Evolutionary conservation across 768 basidiomycete genomes (phyloP).

Genomic region (Rubroboletus satanas): DNA sequence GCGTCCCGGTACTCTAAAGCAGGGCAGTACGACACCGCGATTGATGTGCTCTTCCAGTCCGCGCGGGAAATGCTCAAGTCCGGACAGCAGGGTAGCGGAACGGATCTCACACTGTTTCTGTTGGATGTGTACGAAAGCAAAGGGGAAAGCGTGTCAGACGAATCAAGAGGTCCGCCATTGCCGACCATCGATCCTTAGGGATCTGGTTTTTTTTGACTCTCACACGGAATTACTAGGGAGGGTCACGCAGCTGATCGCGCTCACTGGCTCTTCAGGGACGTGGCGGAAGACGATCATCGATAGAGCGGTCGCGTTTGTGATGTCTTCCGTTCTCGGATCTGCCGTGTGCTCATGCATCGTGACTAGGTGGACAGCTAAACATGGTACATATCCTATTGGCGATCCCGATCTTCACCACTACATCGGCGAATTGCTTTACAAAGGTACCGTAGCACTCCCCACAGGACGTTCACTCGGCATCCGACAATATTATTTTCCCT

Average conservation of each 20-base stretch:
- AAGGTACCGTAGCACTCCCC: constrained; percentile 48
- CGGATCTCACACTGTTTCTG: constrained; percentile 77
- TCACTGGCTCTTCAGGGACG: constrained; percentile 70
- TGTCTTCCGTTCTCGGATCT: constrained; percentile 5
- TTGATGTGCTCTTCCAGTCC: constrained; percentile 90
- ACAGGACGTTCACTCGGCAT: neutral
- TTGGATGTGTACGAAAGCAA: constrained; percentile 80
- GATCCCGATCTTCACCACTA: constrained; percentile 89
- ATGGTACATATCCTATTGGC: constrained; percentile 76
- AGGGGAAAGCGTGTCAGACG: constrained; percentile 67
- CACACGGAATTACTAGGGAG: constrained; percentile 49
- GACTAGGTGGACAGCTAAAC: constrained; percentile 80
- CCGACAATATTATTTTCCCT: neutral
- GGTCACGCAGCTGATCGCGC: constrained; percentile 86
- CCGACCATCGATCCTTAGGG: neutral
- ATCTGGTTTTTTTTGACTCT: neutral
- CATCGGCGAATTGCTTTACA: constrained; percentile 81
- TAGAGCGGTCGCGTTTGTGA: constrained; percentile 71
- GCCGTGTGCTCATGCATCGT: constrained; percentile 16
- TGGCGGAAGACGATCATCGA: constrained; percentile 94
- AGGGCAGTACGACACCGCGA: constrained; percentile 77
- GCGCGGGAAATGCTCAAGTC: constrained; percentile 85
- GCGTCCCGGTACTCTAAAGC: constrained; percentile 84
- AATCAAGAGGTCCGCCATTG: constrained; percentile 65
- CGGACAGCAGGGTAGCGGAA: constrained; percentile 85